Evolutionary conservation across 108 stramenopile genomes (phyloP).

Genomic region (Seminavis robusta): DNA sequence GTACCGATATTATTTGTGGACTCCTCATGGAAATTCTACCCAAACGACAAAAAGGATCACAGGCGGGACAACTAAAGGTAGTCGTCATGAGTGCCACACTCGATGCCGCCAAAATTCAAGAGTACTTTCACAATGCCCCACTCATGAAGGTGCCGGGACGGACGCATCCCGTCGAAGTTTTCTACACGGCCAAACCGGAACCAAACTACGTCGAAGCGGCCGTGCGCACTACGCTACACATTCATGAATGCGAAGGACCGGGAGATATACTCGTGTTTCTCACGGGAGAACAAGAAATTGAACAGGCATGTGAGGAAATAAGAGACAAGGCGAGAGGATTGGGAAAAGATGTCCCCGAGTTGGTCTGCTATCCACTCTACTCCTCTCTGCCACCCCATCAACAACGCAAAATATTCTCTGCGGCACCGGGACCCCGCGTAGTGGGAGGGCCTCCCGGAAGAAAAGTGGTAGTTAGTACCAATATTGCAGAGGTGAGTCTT

Average conservation of each 20-base stretch:
- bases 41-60: constrained; percentile 64
- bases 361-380: constrained; percentile 96
- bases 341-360: constrained; percentile 66
- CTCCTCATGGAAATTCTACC: constrained; percentile 94
- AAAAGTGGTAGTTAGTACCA: constrained; percentile 98
- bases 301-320: constrained; percentile 95
- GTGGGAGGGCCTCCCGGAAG: constrained; percentile 95
- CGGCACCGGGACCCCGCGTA: constrained; percentile 89
- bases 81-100: constrained; percentile 99
- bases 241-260: constrained; percentile 95
- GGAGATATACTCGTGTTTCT: constrained; percentile 98
- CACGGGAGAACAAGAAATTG: constrained; percentile 99
- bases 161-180: constrained; percentile 97
- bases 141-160: constrained; percentile 95
- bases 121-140: constrained; percentile 86
- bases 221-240: constrained; percentile 93
- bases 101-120: constrained; percentile 94
- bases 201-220: constrained; percentile 98
- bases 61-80: constrained; percentile 88
- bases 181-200: constrained; percentile 97
- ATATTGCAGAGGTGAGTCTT: constrained; percentile 99
- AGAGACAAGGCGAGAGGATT: constrained; percentile 63
- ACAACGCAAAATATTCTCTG: constrained; percentile 92
- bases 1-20: constrained; percentile 99
- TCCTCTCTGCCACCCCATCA: constrained; percentile 93